Evolutionary conservation across 768 basidiomycete genomes (phyloP), one percentile per base, ranked within the genome.

Genomic region (Clavaria fumosa): DNA sequence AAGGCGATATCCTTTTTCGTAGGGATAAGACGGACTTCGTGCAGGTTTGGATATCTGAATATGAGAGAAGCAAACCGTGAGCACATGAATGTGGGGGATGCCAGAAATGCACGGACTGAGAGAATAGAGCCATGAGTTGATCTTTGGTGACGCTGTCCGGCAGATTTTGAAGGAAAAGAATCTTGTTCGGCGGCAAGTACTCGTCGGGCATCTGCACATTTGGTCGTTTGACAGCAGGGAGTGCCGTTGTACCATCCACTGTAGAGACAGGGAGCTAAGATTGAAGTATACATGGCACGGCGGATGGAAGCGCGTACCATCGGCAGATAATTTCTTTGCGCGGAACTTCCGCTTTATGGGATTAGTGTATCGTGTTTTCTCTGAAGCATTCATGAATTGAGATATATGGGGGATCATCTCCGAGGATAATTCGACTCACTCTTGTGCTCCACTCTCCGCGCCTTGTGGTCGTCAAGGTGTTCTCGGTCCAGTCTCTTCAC

Each of bases 161-260:
- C 17, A 99, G 66, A 54, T 96, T 96, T 60, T 99, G 95, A 46
- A 99, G 56, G 72, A 99, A 99, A 36, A 99, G 70, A 58, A 97
- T 93, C 57, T 91, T 90, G 79, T 99, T 99, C 26, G 95, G 93
- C 2, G 95, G 95, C 5, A 99, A 73, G 57, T 96, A 97, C 57
- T 99, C 95, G 78, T 99, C 95, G 27, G 93, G 91, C 89, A 97
- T 95, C 55, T 91, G 86, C 43, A 95, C 81, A 46, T 77, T 75
- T 17, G 83, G 83, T 30, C 83, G 72, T 58, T 77, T 85, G 14
- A 81, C 59, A 21, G 70, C 72, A 7, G 83, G 73, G 4, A 64
- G 59, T 5, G 79, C 66, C 3, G 72, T 61, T 19, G 67, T 71
- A 18, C 82, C 81, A 33, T 82, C 82, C 54, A 77, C 82, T 80